These are phyloP conservation scores for Scheffersomyces segobiensis DNA, from an alignment of 1,139 yeast species.

Conservation along the genomic window DNA sequence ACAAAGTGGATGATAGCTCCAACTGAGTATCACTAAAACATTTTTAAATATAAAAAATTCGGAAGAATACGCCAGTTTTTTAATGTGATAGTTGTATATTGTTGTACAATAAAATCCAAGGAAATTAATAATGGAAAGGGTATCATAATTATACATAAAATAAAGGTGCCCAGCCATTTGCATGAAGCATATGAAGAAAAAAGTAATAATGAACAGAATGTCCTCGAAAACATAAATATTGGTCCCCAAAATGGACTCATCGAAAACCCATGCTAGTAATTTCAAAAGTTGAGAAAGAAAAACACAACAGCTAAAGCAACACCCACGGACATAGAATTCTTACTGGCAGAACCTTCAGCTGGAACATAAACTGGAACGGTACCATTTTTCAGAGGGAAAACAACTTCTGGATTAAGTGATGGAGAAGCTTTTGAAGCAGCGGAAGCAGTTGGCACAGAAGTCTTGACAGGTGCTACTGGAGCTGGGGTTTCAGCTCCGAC, in stretches of 20 bases:
- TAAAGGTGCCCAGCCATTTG: not conserved
- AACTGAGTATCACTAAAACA: not conserved
- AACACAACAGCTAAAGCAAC: conserved; percentile 22
- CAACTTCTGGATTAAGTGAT: conserved; percentile 23
- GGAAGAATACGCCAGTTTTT: not conserved
- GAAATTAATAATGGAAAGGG: not conserved
- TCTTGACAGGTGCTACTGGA: conserved; percentile 13
- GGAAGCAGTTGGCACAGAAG: conserved; percentile 33
- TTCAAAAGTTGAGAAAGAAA: conserved; percentile 11
- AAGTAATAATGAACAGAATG: conserved; percentile 7
- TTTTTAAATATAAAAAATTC: not conserved
- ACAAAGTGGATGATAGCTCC: not conserved
- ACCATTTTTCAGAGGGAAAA: conserved; percentile 8
- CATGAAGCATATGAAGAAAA: not conserved
- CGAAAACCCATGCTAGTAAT: not conserved
- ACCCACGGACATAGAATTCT: conserved; percentile 18
- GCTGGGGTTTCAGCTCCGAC: too few relatives aligned
- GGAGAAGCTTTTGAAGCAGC: conserved; percentile 35
- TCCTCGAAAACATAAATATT: not conserved
- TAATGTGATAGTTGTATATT: not conserved
- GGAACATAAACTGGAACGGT: conserved; percentile 13
- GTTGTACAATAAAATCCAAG: not conserved
- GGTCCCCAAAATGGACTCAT: not conserved
- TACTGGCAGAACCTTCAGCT: conserved; percentile 15
- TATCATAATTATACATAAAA: not conserved